Percentiles rank a stretch among this genome's conserved stretches.
Evolutionary conservation across 192 early-diverging fungal genomes (phyloP).

Genomic region (Linderina pennispora): DNA sequence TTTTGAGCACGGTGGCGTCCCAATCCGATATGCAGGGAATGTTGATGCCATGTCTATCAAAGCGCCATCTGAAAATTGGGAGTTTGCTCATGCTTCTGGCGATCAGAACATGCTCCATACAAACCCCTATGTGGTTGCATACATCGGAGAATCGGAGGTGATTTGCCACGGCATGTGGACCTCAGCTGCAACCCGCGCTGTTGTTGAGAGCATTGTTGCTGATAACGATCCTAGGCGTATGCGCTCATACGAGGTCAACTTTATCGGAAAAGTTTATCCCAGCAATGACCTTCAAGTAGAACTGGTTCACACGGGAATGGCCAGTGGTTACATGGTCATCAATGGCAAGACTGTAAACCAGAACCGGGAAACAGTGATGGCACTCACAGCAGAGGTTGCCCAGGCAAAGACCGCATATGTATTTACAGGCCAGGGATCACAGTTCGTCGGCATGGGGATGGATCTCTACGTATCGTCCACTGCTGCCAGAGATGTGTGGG

Average conservation of each 20-base stretch:
- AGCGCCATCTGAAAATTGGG: too few species aligned
- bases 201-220: constrained; percentile 84
- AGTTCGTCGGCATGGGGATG: constrained; percentile 97
- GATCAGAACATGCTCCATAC: constrained; percentile 93
- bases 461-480: constrained; percentile 74
- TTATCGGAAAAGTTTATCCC: constrained; percentile 87
- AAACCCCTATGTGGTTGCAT: constrained; percentile 84
- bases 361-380: constrained; percentile 59
- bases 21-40: too few species aligned
- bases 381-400: constrained; percentile 81
- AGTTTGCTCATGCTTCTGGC: too few species aligned
- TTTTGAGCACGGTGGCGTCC: too few species aligned
- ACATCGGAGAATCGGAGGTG: constrained; percentile 78
- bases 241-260: constrained; percentile 68
- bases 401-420: constrained; percentile 86
- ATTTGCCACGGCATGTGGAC: constrained; percentile 98
- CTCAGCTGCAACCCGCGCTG: constrained; percentile 77
- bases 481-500: constrained; percentile 81
- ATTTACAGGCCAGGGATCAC: constrained; percentile 95
- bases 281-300: constrained; percentile 73
- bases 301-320: constrained; percentile 87
- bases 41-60: too few species aligned
- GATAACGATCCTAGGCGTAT: constrained; percentile 81
- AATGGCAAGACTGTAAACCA: constrained; percentile 76
- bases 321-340: constrained; percentile 87